These are phyloP conservation scores for Sporothrix euskadiensis DNA, from an alignment of 2,329 filamentous ascomycete species.

Conservation along the genomic window DNA sequence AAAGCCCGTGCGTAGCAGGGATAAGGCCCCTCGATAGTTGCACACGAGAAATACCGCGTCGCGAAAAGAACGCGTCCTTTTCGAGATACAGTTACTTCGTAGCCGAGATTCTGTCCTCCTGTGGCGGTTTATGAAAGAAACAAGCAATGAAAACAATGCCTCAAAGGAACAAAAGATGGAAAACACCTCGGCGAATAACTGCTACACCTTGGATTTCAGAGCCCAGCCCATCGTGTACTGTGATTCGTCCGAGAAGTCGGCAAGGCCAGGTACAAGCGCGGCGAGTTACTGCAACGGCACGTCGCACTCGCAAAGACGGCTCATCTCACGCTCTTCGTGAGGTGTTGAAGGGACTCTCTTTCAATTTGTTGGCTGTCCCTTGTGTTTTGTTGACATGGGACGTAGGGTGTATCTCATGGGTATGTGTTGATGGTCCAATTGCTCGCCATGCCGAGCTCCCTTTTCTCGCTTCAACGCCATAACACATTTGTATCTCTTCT, in stretches of 20 bases:
- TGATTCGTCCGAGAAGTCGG: slow-evolving; percentile 6
- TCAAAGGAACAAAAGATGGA: not conserved
- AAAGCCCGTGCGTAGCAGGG: slow-evolving; percentile 15
- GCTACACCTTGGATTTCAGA: not conserved
- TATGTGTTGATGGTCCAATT: not conserved
- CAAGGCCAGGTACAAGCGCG: slow-evolving; percentile 5
- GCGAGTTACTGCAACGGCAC: not conserved
- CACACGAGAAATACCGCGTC: slow-evolving; percentile 22
- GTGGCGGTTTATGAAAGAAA: slow-evolving; percentile 1
- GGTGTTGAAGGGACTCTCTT: not conserved
- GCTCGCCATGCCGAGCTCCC: not conserved
- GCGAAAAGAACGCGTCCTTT: slow-evolving; percentile 18
- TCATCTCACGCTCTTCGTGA: not conserved
- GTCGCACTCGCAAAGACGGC: not conserved
- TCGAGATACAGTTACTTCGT: too few species aligned
- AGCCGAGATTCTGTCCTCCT: slow-evolving; percentile 4
- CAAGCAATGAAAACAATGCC: not conserved
- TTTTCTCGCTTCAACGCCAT: not conserved
- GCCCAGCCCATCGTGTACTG: not conserved
- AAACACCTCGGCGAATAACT: not conserved
- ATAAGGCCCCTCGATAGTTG: not conserved
- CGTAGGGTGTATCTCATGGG: not conserved
- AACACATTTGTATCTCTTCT: not conserved
- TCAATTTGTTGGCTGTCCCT: not conserved
- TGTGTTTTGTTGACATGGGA: not conserved